Conservation (phyloP, 805 yeast genomes). For the Kluyveromyces nonfermentans region DNA sequence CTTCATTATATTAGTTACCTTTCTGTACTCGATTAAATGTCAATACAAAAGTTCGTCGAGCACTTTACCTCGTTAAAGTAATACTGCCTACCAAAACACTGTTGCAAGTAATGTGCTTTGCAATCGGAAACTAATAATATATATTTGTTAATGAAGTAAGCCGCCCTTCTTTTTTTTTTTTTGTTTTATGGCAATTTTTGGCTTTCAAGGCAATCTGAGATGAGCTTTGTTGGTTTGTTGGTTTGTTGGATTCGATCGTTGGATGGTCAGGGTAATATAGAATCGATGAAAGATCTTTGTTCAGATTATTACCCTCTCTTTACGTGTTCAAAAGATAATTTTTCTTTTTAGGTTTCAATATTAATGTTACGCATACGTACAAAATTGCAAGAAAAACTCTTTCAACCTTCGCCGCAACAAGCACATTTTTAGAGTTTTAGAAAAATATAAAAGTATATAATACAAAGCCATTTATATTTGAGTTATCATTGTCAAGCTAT, state of each 20-base stretch:
- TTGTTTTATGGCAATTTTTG: neutral
- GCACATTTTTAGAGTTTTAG: too few relatives aligned
- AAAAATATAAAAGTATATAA: too few relatives aligned
- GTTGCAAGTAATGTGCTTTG: too few relatives aligned
- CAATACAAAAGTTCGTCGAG: too few relatives aligned
- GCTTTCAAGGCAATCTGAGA: neutral
- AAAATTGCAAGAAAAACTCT: too few relatives aligned
- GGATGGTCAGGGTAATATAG: neutral
- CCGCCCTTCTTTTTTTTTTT: neutral
- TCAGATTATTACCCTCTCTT: constrained; percentile 11
- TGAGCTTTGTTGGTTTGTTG: constrained; percentile 4
- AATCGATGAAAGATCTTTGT: neutral
- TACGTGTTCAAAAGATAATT: constrained; percentile 8
- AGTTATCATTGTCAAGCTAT: constrained; percentile 28
- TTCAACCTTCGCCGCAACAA: too few relatives aligned
- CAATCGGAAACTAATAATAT: neutral
- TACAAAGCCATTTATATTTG: too few relatives aligned
- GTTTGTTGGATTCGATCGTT: constrained; percentile 4
- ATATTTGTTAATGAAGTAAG: neutral
- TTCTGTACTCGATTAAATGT: neutral
- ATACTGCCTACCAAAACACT: too few relatives aligned
- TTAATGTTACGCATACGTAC: too few relatives aligned
- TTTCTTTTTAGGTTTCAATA: constrained; percentile 14
- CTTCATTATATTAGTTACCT: constrained; percentile 29
- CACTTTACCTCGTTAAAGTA: too few relatives aligned